A percentile compares a stretch with the other conserved stretches of the same genome.
Conservation (phyloP, 805 yeast genomes). For the Wickerhamomyces bovis region DNA sequence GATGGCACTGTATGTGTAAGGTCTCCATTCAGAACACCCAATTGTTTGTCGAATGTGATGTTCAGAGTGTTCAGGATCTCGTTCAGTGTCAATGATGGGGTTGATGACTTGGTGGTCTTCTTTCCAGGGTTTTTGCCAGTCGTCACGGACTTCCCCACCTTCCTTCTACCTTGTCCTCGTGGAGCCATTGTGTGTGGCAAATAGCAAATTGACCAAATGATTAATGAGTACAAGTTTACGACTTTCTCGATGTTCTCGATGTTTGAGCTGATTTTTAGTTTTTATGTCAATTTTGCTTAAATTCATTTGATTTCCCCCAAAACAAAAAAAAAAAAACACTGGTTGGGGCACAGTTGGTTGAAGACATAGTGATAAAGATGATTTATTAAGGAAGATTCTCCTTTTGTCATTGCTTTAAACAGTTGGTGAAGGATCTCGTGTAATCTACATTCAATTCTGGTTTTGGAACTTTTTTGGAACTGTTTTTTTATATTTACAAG, state of each 20-base stretch:
- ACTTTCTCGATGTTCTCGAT: neutral
- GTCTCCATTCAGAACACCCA: constrained; percentile 60
- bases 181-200: constrained; percentile 11
- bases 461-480: too few species aligned
- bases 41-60: constrained; percentile 50
- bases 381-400: too few species aligned
- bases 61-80: constrained; percentile 47
- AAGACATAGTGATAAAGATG: too few species aligned
- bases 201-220: too few species aligned
- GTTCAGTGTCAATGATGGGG: constrained; percentile 39
- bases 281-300: constrained; percentile 22
- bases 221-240: too few species aligned
- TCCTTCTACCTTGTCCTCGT: constrained; percentile 21
- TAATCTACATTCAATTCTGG: too few species aligned
- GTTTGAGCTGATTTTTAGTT: neutral
- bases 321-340: too few species aligned
- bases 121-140: constrained; percentile 22
- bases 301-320: too few species aligned
- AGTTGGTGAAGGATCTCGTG: too few species aligned
- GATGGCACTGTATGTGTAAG: constrained; percentile 37
- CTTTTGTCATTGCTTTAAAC: too few species aligned
- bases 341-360: too few species aligned
- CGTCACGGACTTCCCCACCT: constrained; percentile 4
- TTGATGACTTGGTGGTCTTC: constrained; percentile 24
- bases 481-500: neutral